Percentiles rank a stretch among this genome's conserved stretches.
These are phyloP conservation scores for Aegle marmelos DNA, from an alignment of 345 rosid genomes.

Conservation along the genomic window DNA sequence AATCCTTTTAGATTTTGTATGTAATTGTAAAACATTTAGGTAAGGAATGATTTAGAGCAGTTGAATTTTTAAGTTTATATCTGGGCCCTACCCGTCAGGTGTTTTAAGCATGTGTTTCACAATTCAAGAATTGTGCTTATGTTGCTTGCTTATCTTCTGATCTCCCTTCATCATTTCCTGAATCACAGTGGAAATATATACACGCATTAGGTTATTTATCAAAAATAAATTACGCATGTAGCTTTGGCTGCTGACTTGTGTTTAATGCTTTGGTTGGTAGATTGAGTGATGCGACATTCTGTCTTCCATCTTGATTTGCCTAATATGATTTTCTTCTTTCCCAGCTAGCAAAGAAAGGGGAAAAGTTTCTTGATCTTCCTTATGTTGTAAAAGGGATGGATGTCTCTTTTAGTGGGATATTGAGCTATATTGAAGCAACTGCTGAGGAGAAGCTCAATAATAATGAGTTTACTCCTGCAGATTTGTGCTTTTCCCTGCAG, in stretches of 20 bases:
- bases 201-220: background rate
- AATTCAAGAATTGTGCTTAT: background rate
- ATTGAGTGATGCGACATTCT: background rate
- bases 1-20: background rate
- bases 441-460: constrained; percentile 80
- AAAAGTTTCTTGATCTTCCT: constrained; percentile 81
- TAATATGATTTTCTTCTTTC: constrained; percentile 5
- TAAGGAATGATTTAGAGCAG: background rate
- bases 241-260: background rate
- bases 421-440: constrained; percentile 84
- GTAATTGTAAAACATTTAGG: no score
- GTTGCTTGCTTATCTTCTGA: background rate
- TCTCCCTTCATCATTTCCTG: background rate
- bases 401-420: constrained; percentile 92
- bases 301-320: background rate
- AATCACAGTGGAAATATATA: background rate
- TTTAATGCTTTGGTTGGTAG: background rate
- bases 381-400: constrained; percentile 98
- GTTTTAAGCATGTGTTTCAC: background rate
- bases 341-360: constrained; percentile 98
- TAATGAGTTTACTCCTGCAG: constrained; percentile 86
- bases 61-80: background rate
- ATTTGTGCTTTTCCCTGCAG: constrained; percentile 93
- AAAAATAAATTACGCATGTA: background rate
- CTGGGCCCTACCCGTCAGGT: background rate